Evolutionary conservation across 2,329 filamentous ascomycete species (phyloP), one percentile per base, ranked within the genome.

Genomic region (Mycogone perniciosa): DNA sequence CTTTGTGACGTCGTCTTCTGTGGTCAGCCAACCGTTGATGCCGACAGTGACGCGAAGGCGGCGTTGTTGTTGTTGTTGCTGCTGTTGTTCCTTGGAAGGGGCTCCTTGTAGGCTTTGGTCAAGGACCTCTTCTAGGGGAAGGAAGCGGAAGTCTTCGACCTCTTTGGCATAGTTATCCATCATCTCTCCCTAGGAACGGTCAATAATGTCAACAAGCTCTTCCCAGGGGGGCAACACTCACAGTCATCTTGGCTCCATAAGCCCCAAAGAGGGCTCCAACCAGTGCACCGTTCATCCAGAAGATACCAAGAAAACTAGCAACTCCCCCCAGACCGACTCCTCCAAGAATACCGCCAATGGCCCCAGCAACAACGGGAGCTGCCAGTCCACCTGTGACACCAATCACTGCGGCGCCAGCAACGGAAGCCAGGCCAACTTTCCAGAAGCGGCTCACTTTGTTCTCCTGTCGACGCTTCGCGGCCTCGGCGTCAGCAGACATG

Each of bases 311-410:
- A 59, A 95, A 95, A 39, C 86, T 88, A 4, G 89, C 90, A 2
- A 93, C 87, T 1, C 89, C 88, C 26, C 89, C 91, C 1, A 96
- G 73, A 0, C 91, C 91, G 1, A 96, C 77, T 0, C 88, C 88
- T 10, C 89, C 88, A 80, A 96, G 88, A 2, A 96, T 76, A 1
- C 85, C 85, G 2, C 90, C 90, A 10, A 96, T 77, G 0, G 89
- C 89, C 4, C 89, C 90, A 4, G 91, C 91, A 10, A 96, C 85
- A 0, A 95, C 74, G 0, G 91, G 91, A 1, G 91, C 90, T 1
- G 91, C 91, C n/a, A 96, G 75, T 2, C 91, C 91, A 13, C 91
- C 91, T 0, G 90, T 96, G 4, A 96, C 80, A 5, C 91, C 91
- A n/a, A 96, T 91, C 1, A 96, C 73, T 0, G 88, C 88, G 1